These are phyloP conservation scores for Silene conica DNA, from an alignment of 148 eudicot genomes.

Conservation along the genomic window DNA sequence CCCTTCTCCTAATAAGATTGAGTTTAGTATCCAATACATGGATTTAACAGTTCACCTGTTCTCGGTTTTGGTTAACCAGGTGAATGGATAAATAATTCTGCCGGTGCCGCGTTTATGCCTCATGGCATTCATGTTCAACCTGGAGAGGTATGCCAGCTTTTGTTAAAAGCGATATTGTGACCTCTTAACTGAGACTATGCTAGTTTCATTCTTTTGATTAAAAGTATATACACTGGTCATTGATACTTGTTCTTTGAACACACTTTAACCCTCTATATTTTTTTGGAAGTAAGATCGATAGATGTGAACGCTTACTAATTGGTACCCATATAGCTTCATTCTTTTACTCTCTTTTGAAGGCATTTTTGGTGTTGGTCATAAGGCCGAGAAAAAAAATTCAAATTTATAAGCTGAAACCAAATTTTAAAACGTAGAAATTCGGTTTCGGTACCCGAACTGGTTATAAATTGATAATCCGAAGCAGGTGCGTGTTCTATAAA, in stretches of 20 bases:
- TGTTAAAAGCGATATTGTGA: not conserved
- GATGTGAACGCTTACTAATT: not conserved
- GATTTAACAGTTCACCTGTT: too few relatives aligned
- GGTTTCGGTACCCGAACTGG: too few relatives aligned
- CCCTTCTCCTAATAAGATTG: not conserved
- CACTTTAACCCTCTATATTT: not conserved
- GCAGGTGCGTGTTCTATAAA: too few relatives aligned
- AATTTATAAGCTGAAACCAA: too few relatives aligned
- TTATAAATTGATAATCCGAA: too few relatives aligned
- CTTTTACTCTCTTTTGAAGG: too few relatives aligned
- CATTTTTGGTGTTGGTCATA: too few relatives aligned
- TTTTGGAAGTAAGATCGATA: not conserved
- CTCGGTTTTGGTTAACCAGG: constrained; percentile 6
- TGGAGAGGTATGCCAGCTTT: constrained; percentile 39
- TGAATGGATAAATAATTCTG: constrained; percentile 47
- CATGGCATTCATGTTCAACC: constrained; percentile 41
- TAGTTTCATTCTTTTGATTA: too few relatives aligned
- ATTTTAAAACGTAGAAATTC: too few relatives aligned
- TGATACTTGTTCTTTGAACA: not conserved
- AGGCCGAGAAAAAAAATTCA: too few relatives aligned
- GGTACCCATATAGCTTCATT: not conserved
- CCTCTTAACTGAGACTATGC: not conserved
- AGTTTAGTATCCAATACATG: too few relatives aligned
- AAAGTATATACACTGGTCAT: too few relatives aligned
- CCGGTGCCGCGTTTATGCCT: constrained; percentile 47